phyloP scores from a whole-genome alignment of 2,329 filamentous ascomycete genomes.

The Exophiala mesophila region DNA sequence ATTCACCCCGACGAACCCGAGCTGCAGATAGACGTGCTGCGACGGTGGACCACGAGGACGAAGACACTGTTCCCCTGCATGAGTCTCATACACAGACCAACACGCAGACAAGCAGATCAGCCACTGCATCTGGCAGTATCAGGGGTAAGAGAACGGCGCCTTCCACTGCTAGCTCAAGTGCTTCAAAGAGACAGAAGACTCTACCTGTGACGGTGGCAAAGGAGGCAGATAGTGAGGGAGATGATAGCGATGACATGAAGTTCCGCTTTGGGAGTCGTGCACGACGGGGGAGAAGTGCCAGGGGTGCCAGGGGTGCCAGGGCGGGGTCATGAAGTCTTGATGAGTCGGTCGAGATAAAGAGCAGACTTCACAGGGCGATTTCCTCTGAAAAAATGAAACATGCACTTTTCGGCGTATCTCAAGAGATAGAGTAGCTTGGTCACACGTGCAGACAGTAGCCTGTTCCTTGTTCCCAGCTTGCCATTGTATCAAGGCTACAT shows the following conservation, averaged over 20 bases:
- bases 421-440: too few relatives aligned
- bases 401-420: too few relatives aligned
- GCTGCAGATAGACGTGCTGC: slow-evolving; percentile 11
- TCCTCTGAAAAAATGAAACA: too few relatives aligned
- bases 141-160: slow-evolving; percentile 21
- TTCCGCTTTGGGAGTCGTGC: slow-evolving; percentile 34
- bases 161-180: slow-evolving; percentile 3
- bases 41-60: slow-evolving; percentile 1
- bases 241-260: slow-evolving; percentile 55
- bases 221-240: slow-evolving; percentile 38
- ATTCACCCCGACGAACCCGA: slow-evolving; percentile 25
- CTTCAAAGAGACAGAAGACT: slow-evolving; percentile 29
- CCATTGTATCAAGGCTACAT: too few relatives aligned
- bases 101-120: slow-evolving; percentile 1
- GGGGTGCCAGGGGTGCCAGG: too few relatives aligned
- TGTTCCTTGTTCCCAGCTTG: too few relatives aligned
- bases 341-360: too few relatives aligned
- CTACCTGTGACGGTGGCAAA: slow-evolving; percentile 26
- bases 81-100: slow-evolving; percentile 5
- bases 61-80: not conserved
- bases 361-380: too few relatives aligned
- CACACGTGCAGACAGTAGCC: too few relatives aligned
- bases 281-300: slow-evolving; percentile 10
- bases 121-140: not conserved
- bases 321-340: too few relatives aligned